phyloP scores from a whole-genome alignment of 1,284 basidiomycete genomes.

The Rhizoctonia solani region DNA sequence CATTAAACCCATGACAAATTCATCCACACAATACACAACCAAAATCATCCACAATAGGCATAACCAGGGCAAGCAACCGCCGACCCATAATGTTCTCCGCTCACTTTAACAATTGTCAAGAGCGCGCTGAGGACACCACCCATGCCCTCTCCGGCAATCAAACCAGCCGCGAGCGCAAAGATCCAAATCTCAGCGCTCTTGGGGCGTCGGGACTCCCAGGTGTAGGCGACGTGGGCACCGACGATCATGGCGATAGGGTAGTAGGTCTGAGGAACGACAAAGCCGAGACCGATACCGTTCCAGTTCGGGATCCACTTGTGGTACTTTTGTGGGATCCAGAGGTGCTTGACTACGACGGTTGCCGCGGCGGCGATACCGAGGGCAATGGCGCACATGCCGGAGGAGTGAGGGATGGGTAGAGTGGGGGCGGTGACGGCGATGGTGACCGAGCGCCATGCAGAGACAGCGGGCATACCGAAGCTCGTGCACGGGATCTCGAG shows the following conservation, averaged over 20 bases:
- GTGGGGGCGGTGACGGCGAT: constrained; percentile 51
- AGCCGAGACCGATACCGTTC: constrained; percentile 59
- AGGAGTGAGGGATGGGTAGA: constrained; percentile 56
- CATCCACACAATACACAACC: too few relatives aligned
- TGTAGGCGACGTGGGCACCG: constrained; percentile 42
- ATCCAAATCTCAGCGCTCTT: constrained; percentile 41
- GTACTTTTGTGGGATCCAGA: constrained; percentile 59
- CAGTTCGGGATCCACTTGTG: constrained; percentile 64
- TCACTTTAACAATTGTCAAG: constrained; percentile 32
- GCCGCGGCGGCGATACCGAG: constrained; percentile 55
- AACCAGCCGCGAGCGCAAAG: constrained; percentile 47
- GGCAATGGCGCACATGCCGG: constrained; percentile 65
- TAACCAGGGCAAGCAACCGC: constrained; percentile 38
- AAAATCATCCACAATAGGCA: constrained; percentile 37
- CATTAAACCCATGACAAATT: too few relatives aligned
- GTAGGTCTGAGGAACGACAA: constrained; percentile 40
- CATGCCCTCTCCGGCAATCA: constrained; percentile 48
- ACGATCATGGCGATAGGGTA: constrained; percentile 59
- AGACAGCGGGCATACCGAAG: constrained; percentile 62
- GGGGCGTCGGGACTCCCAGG: constrained; percentile 54
- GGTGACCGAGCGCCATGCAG: constrained; percentile 67
- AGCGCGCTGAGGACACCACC: constrained; percentile 47
- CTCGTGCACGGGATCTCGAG: constrained; percentile 51
- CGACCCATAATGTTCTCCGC: constrained; percentile 35
- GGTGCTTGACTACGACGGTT: constrained; percentile 58